A percentile compares a stretch with the other conserved stretches of the same genome.
phyloP scores from a whole-genome alignment of 352 stramenopile species.

The Pythium apleroticum region DNA sequence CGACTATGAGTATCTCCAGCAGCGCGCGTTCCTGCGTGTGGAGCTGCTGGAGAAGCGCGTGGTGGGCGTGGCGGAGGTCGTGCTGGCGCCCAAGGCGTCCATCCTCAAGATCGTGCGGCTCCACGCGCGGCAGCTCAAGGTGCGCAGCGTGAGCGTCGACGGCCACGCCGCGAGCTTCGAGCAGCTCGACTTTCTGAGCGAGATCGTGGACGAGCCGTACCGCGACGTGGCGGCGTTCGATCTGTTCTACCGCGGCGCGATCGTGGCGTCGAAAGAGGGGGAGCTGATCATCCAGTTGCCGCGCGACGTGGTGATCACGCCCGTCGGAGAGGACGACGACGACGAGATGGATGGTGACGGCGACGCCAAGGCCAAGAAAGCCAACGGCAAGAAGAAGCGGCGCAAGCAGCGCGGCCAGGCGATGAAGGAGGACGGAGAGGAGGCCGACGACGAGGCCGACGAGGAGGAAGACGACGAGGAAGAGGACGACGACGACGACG shows the following conservation, averaged over 20 bases:
- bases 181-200: conserved; percentile 75
- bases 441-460: conserved; percentile 22
- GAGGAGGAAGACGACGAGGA: conserved; percentile 40
- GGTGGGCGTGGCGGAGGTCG: conserved; percentile 63
- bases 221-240: conserved; percentile 79
- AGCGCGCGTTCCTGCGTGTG: conserved; percentile 74
- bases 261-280: conserved; percentile 83
- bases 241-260: conserved; percentile 81
- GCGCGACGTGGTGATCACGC: conserved; percentile 50
- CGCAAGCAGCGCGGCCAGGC: conserved; percentile 24
- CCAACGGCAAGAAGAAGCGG: conserved; percentile 19
- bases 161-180: conserved; percentile 61
- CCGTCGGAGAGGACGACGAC: conserved; percentile 32
- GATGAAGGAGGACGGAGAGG: conserved; percentile 8
- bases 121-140: conserved; percentile 72
- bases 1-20: conserved; percentile 86
- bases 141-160: conserved; percentile 56
- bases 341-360: conserved; percentile 15
- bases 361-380: conserved; percentile 17
- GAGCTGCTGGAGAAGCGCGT: conserved; percentile 70
- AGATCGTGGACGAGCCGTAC: conserved; percentile 81
- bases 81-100: conserved; percentile 59
- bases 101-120: conserved; percentile 63
- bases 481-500: conserved; percentile 35
- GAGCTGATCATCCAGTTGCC: conserved; percentile 79